Percentiles rank a stretch among this genome's conserved stretches.
Evolutionary conservation across 345 rosid genomes (phyloP).

Genomic region (Syzygium aqueum): DNA sequence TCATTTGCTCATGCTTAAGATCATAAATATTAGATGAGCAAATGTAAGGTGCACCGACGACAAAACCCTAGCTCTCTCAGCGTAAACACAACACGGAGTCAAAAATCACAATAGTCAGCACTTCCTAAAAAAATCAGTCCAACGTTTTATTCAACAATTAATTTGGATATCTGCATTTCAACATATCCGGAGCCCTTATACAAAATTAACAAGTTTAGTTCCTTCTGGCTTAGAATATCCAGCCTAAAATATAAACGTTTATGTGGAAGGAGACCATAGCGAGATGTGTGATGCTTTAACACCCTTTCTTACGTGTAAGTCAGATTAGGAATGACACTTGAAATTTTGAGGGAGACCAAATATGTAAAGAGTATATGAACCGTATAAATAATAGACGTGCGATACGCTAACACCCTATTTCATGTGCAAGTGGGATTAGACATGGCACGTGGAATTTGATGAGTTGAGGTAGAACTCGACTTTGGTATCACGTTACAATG

Average conservation of each 20-base stretch:
- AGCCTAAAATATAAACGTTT: neutral
- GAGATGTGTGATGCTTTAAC: neutral
- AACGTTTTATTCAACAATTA: neutral
- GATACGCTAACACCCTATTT: neutral
- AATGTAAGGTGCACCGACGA: neutral
- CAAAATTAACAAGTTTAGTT: neutral
- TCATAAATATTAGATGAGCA: neutral
- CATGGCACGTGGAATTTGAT: neutral
- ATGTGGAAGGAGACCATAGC: neutral
- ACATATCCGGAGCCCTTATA: neutral
- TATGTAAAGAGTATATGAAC: neutral
- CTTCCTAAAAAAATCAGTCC: neutral
- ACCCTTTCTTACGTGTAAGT: neutral
- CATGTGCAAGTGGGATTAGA: neutral
- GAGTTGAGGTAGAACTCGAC: neutral
- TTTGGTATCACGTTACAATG: neutral
- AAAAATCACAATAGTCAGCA: neutral
- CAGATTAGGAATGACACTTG: neutral
- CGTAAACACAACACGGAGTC: neutral
- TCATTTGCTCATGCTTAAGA: neutral
- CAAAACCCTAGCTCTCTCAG: neutral
- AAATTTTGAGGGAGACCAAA: neutral
- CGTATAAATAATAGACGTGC: neutral
- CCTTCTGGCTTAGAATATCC: neutral
- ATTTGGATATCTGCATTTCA: neutral